A percentile compares a stretch with the other conserved stretches of the same genome.
Conservation (phyloP, 306 rosid species). For the Quercus variabilis region DNA sequence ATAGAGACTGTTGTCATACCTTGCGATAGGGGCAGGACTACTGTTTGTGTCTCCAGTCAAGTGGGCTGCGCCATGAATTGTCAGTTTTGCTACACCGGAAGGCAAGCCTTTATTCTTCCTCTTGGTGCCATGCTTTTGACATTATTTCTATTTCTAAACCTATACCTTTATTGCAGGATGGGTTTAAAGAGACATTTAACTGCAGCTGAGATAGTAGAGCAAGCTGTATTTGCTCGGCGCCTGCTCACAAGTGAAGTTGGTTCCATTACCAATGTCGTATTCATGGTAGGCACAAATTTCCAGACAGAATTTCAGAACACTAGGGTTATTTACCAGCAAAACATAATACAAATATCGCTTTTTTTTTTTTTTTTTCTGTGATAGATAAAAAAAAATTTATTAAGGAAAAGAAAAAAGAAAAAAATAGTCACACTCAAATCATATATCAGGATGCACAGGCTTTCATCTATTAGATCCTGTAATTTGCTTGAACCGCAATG, state of each 20-base stretch:
- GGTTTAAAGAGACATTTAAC: constrained; percentile 81
- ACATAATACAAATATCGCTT: neutral
- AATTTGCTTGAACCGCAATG: neutral
- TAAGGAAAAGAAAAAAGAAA: no score
- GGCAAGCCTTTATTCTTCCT: constrained; percentile 42
- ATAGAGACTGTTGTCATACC: constrained; percentile 94
- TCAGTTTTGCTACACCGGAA: constrained; percentile 93
- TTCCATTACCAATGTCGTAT: constrained; percentile 78
- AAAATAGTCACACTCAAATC: no score
- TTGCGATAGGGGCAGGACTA: constrained; percentile 71
- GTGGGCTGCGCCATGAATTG: constrained; percentile 98
- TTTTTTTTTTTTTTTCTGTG: no score
- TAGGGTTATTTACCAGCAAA: neutral
- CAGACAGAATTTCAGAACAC: neutral
- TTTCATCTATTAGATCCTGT: neutral
- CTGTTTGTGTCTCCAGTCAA: constrained; percentile 97
- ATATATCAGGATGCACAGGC: neutral
- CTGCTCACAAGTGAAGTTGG: constrained; percentile 83
- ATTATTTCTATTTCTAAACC: neutral
- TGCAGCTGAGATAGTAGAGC: constrained; percentile 93
- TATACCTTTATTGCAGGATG: constrained; percentile 63
- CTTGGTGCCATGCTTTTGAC: constrained; percentile 3
- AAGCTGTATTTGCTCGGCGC: constrained; percentile 76
- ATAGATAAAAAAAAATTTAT: no score
- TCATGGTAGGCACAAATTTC: constrained; percentile 61